Base-by-base conservation (phyloP, 2,329 filamentous ascomycete genomes). In the Lithohypha guttulata region DNA sequence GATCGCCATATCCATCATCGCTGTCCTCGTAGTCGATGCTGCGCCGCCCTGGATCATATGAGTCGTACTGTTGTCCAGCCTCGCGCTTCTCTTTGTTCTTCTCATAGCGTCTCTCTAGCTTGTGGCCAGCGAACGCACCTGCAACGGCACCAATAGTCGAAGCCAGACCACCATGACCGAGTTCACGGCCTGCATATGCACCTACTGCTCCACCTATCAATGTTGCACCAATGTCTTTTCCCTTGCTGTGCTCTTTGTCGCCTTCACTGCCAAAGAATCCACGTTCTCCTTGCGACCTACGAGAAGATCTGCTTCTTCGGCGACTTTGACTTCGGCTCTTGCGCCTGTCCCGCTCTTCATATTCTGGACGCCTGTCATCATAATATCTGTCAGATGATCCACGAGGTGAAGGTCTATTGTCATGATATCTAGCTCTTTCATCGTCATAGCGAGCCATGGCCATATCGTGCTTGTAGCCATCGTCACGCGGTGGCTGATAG, bases 121-220 rank as follows among this genome's bases (percentile, higher is more conserved):
- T 43, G 39, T 51, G 48, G 18, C 44, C 48, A 6, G 43, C 48
- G 26, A 42, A 51, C 9, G 48, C 48, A n/a, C 44, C 46, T 1
- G 42, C 46, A 3, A 48, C 32, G 9, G 46, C 44, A 15, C 37
- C 30, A 9, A 44, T 40, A 19, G 46, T 42, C 9, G 48, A 28
- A 7, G 34, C 26, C 42, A 31, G 42, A 35, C 43, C 45, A 17
- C 26, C 42, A 25, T 51, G 46, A 17, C 48, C 48, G 17, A 51
- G 27, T 32, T 51, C 44, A 23, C 46, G 46, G 18, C 48, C 48
- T 22, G 48, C 48, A 41, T 42, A 45, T 45, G 36, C 59, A 33
- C 61, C 61, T 3, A 55, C 58, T 1, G 58, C 57, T 25, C 54
- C 59, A 17, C 62, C 62, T 20, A 61, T 34, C 7, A 62, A 42